A percentile compares a stretch with the other conserved stretches of the same genome.
These are phyloP conservation scores for Tuber melanosporum DNA, from an alignment of 495 filamentous ascomycete genomes.

Conservation along the genomic window DNA sequence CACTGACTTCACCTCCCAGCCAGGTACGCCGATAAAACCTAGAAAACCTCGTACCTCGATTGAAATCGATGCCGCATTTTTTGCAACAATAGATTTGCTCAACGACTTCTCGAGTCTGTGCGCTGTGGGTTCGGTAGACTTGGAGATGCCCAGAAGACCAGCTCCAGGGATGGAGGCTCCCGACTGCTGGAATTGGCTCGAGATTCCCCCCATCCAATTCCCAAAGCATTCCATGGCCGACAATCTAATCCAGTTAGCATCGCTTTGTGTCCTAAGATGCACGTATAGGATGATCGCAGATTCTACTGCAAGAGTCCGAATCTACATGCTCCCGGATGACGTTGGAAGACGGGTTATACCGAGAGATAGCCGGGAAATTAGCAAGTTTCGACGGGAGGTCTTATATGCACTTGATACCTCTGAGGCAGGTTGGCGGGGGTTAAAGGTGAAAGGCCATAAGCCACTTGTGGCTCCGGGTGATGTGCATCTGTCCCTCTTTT, in stretches of 20 bases:
- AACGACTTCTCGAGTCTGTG: conserved; percentile 34
- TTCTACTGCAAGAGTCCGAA: conserved; percentile 44
- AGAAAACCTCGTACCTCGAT: neutral
- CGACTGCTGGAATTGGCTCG: conserved; percentile 39
- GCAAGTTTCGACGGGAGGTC: conserved; percentile 49
- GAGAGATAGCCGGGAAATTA: conserved; percentile 45
- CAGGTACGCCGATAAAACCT: neutral
- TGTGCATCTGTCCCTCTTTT: conserved; percentile 56
- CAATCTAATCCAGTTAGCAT: conserved; percentile 18
- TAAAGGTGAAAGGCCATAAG: neutral
- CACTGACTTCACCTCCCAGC: neutral
- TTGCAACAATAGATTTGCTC: conserved; percentile 23
- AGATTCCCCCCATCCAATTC: conserved; percentile 13
- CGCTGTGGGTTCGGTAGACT: conserved; percentile 31
- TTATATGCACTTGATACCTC: conserved; percentile 56
- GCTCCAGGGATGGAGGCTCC: conserved; percentile 28
- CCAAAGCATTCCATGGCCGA: conserved; percentile 20
- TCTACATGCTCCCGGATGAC: conserved; percentile 66
- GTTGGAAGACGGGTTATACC: conserved; percentile 50
- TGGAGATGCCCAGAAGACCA: conserved; percentile 31
- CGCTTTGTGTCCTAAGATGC: conserved; percentile 25
- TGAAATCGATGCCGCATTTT: neutral
- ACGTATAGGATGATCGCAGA: conserved; percentile 32
- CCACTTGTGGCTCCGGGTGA: conserved; percentile 5
- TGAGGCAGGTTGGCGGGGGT: conserved; percentile 52